Conservation (phyloP, 2,329 filamentous ascomycete species). For the Nothopassalora personata region DNA sequence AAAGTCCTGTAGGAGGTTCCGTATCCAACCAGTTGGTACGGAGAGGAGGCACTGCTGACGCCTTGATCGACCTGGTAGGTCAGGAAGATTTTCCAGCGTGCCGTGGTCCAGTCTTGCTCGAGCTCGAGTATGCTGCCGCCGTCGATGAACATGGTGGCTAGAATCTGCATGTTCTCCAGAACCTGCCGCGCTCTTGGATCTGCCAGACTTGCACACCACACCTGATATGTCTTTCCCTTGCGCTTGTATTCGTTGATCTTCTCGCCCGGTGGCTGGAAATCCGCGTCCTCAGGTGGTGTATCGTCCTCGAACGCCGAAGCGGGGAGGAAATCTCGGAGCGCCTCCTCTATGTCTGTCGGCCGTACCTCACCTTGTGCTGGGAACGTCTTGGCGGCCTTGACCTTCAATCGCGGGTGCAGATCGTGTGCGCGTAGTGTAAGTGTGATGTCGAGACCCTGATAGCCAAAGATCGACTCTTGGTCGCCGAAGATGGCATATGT, state of each 20-base stretch:
- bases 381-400: slow-evolving; percentile 68
- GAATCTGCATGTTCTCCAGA: slow-evolving; percentile 73
- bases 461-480: slow-evolving; percentile 87
- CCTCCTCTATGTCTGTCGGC: slow-evolving; percentile 62
- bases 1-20: slow-evolving; percentile 84
- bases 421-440: slow-evolving; percentile 67
- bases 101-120: slow-evolving; percentile 65
- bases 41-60: slow-evolving; percentile 40
- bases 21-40: slow-evolving; percentile 84
- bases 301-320: slow-evolving; percentile 47
- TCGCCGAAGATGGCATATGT: slow-evolving; percentile 92
- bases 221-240: slow-evolving; percentile 64
- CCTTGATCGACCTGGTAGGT: slow-evolving; percentile 41
- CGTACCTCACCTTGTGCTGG: slow-evolving; percentile 61
- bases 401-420: slow-evolving; percentile 69
- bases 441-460: slow-evolving; percentile 72
- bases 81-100: slow-evolving; percentile 90
- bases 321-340: slow-evolving; percentile 63
- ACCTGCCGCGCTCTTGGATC: slow-evolving; percentile 66
- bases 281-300: slow-evolving; percentile 31
- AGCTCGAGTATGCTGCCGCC: slow-evolving; percentile 73
- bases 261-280: slow-evolving; percentile 69
- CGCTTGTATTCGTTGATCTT: slow-evolving; percentile 60
- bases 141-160: slow-evolving; percentile 85
- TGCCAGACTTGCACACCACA: slow-evolving; percentile 73